These are phyloP conservation scores for Thelonectria rubi DNA, from an alignment of 2,329 filamentous ascomycete genomes.

Conservation along the genomic window DNA sequence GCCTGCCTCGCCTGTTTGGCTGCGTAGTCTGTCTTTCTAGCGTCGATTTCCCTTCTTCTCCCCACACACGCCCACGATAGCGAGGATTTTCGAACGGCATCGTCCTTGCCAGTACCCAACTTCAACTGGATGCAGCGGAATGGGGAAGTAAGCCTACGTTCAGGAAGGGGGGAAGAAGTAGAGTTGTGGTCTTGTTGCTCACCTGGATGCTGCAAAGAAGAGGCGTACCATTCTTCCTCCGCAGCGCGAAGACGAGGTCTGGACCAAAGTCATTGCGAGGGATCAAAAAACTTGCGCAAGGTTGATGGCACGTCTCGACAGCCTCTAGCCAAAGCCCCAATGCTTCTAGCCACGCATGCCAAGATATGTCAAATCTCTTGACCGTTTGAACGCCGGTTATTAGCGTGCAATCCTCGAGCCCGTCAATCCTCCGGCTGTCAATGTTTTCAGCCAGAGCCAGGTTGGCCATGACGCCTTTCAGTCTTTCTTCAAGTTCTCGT, in stretches of 20 bases:
- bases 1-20: background rate
- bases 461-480: background rate
- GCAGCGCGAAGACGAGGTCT: background rate
- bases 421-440: background rate
- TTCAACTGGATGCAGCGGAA: background rate
- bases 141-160: background rate
- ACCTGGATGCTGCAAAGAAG: background rate
- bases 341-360: background rate
- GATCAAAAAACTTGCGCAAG: background rate
- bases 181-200: background rate
- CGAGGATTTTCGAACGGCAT: background rate
- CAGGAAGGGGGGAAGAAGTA: too few relatives aligned
- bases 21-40: background rate
- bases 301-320: background rate
- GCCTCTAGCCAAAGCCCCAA: background rate
- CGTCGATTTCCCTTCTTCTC: background rate
- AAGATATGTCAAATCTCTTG: background rate
- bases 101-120: background rate
- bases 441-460: background rate
- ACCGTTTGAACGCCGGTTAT: background rate
- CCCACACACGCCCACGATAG: background rate
- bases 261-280: background rate
- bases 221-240: background rate
- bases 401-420: background rate
- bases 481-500: background rate